phyloP scores from a whole-genome alignment of 2,329 filamentous ascomycete genomes.

The Pseudocercospora pini-densiflorae region DNA sequence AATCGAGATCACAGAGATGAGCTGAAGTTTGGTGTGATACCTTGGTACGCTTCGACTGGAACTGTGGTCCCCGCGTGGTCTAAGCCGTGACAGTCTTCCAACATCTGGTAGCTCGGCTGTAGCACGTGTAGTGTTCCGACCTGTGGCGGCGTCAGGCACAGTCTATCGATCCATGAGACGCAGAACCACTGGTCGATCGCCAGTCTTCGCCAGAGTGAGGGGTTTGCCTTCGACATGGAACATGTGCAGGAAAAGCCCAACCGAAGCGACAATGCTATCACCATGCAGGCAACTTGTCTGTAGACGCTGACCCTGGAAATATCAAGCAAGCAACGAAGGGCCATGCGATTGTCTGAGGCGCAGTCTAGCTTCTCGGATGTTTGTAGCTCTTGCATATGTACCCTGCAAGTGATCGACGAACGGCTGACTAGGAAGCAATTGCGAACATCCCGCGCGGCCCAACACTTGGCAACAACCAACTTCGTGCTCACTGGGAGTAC shows the following conservation, averaged over 20 bases:
- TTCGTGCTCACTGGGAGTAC: background rate
- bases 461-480: slow-evolving; percentile 7
- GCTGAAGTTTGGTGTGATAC: slow-evolving; percentile 5
- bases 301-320: background rate
- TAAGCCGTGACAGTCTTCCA: background rate
- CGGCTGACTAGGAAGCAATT: background rate
- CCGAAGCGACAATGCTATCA: background rate
- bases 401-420: slow-evolving; percentile 6
- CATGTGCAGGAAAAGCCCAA: background rate
- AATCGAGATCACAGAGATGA: slow-evolving; percentile 5
- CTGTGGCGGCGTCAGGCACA: background rate
- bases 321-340: background rate
- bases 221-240: background rate
- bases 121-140: background rate
- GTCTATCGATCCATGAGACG: background rate
- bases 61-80: background rate
- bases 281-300: background rate
- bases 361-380: slow-evolving; percentile 3
- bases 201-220: background rate
- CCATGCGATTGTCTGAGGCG: background rate
- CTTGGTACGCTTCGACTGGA: background rate
- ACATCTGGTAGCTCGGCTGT: slow-evolving; percentile 1
- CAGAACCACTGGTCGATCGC: background rate
- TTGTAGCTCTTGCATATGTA: slow-evolving; percentile 5
- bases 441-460: slow-evolving; percentile 4